Base-by-base conservation (phyloP, 805 yeast species). In the Wickerhamiella siamensis region DNA sequence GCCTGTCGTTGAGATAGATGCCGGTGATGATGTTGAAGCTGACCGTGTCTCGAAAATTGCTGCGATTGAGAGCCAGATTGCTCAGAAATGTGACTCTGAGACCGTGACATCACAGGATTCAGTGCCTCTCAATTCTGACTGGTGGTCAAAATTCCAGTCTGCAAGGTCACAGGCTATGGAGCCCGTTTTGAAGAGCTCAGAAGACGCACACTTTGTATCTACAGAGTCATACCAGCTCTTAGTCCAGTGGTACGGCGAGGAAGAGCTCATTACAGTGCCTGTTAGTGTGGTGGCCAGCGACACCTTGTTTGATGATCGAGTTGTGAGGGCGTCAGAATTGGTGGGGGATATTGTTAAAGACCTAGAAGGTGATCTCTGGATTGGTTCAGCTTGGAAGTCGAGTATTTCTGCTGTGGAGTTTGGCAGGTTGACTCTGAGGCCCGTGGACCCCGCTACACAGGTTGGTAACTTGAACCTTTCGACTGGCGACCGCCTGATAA, bases 191-290 rank as follows among this genome's bases (percentile, higher is more conserved):
- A 24, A 24, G 12, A 24, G 29, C 29, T 12, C 29, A 12, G 29
- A 24, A 12, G 12, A 24, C 5, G 46, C 44, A 19, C 41, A 43
- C 10, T 18, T n/a, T 21, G 33, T 44, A 2, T 35, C 45, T 1
- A 18, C 9, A 4, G 26, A 14, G 5, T 43, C 35, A 21, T 44
- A 38, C 35, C 40, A 35, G 1, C 33, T 18, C 5, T 26, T 48
- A 3, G 40, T 14, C 3, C 36, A 26, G 15, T 44, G 47, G 48
- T 46, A 40, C 17, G 50, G 51, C 19, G 22, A 35, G 17, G 38
- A 43, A 16, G 22, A 15, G 17, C 20, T 18, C 15, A 15, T 42
- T 4, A 41, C 43, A 5, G 38, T 49, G 2, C 39, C 38, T 18
- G n/a, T 32, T 20, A 40, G 22, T 10, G 40, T 35, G 4, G 41